Evolutionary conservation across 2,329 filamentous ascomycete genomes (phyloP).

Genomic region (Penicillium sp.): DNA sequence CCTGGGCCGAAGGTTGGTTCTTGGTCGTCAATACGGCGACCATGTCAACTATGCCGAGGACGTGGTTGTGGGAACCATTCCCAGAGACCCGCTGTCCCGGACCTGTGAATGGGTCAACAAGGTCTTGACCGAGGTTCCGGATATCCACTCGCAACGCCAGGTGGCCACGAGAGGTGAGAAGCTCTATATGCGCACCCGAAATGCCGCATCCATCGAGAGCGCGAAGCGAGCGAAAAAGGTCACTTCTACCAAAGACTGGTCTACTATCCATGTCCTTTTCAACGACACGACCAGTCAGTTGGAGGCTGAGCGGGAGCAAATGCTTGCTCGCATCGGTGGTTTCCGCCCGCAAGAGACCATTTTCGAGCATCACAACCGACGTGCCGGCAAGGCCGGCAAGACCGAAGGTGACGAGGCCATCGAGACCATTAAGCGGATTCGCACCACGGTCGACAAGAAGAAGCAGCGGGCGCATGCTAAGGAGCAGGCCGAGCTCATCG

Average conservation of each 20-base stretch:
- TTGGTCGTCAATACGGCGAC: constrained; percentile 61
- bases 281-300: constrained; percentile 57
- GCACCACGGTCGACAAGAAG: constrained; percentile 40
- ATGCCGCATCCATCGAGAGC: constrained; percentile 83
- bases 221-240: constrained; percentile 80
- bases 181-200: constrained; percentile 82
- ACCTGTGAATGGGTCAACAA: constrained; percentile 81
- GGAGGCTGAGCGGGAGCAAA: constrained; percentile 70
- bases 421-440: constrained; percentile 45
- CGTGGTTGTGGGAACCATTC: constrained; percentile 72
- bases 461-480: constrained; percentile 36
- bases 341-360: constrained; percentile 90
- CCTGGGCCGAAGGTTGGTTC: constrained; percentile 72
- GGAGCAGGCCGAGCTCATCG: constrained; percentile 22
- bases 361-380: constrained; percentile 84
- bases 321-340: constrained; percentile 81
- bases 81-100: constrained; percentile 66
- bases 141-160: constrained; percentile 63
- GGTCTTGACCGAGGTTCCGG: constrained; percentile 66
- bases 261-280: constrained; percentile 74
- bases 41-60: constrained; percentile 71
- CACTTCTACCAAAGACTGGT: constrained; percentile 64
- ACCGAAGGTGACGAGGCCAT: constrained; percentile 54
- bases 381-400: constrained; percentile 64
- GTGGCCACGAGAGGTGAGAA: constrained; percentile 87